Base-by-base conservation (phyloP, 805 yeast species). In the Lipomyces sp. region DNA sequence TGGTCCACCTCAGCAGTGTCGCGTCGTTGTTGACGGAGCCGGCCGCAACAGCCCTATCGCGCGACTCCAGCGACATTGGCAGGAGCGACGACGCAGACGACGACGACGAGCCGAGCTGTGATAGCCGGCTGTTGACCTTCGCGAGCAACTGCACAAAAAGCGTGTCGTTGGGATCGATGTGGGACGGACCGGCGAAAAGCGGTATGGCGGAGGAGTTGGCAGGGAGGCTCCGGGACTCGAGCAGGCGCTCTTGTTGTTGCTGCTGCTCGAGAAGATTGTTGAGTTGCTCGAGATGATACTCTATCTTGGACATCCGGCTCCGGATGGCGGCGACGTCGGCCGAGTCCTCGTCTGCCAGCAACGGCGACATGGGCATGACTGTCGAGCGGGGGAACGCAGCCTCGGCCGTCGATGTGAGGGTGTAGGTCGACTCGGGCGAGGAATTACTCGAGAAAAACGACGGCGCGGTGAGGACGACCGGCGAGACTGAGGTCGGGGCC, bases 251-350 rank as follows among this genome's bases (percentile, higher is more conserved):
- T n/a, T n/a, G n/a, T 23, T 31, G 22, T 14, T 22, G 45, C 22
- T 44, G 42, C 40, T 43, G 47, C 14, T 47, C 56, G n/a, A 51
- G 39, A 6, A 51, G 34, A 6, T 22, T 43, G 14, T 43, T 33
- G 8, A 51, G 33, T 24, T 47, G 45, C 33, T 47, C 56, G 13
- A 51, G 35, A 33, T 51, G 56, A 28, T 51, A 51, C 18, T 51
- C 46, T 16, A 51, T 51, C 26, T 39, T 24, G n/a, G 42, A 36
- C 19, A 38, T n/a, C 13, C 50, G 43, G 32, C 34, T 8, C 34
- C 19, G 16, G 26, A 11, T 34, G 26, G n/a, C 11, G 41, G 10
- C 19, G 18, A 16, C 37, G 37, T 22, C 18, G 23, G 24, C 7
- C 22, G 33, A 7, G 6, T n/a, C 31, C 28, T 32, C 34, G 18